A percentile compares a stretch with the other conserved stretches of the same genome.
Conservation (phyloP, 768 basidiomycete genomes). For the Tylopilus felleus region DNA sequence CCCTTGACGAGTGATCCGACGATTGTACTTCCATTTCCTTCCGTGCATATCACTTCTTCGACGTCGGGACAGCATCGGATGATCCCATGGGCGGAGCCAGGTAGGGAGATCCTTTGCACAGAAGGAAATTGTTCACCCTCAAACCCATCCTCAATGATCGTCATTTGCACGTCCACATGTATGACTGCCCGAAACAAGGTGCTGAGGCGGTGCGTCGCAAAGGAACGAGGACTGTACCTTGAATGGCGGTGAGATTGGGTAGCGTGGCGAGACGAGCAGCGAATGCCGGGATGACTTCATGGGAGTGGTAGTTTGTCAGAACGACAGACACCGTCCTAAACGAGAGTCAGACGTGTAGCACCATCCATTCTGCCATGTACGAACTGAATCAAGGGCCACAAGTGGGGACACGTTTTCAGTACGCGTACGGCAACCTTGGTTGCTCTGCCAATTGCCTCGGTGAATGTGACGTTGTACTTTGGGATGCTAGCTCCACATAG, state of each 20-base stretch:
- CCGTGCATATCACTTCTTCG: slow-evolving; percentile 5
- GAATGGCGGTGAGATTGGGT: slow-evolving; percentile 8
- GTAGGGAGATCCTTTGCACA: slow-evolving; percentile 4
- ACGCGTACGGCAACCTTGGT: too few relatives aligned
- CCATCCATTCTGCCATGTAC: background rate
- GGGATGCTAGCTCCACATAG: too few relatives aligned
- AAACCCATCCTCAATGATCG: slow-evolving; percentile 7
- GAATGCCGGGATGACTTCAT: slow-evolving; percentile 7
- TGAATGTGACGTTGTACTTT: too few relatives aligned
- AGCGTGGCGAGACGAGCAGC: slow-evolving; percentile 1
- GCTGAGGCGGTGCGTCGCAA: background rate
- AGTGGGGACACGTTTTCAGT: too few relatives aligned
- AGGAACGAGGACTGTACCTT: background rate
- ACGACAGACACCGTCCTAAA: slow-evolving; percentile 1
- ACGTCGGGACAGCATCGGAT: slow-evolving; percentile 10
- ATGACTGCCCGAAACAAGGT: background rate
- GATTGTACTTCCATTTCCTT: slow-evolving; percentile 5
- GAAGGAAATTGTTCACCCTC: slow-evolving; percentile 5
- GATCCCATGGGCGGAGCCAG: slow-evolving; percentile 5
- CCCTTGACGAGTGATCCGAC: slow-evolving; percentile 6
- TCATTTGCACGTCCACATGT: background rate
- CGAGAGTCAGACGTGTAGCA: background rate
- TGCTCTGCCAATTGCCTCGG: too few relatives aligned
- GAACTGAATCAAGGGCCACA: background rate
- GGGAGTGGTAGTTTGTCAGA: background rate